Evolutionary conservation across 805 yeast species (phyloP), one percentile per base, ranked within the genome.

Genomic region (Torulaspora quercuum): DNA sequence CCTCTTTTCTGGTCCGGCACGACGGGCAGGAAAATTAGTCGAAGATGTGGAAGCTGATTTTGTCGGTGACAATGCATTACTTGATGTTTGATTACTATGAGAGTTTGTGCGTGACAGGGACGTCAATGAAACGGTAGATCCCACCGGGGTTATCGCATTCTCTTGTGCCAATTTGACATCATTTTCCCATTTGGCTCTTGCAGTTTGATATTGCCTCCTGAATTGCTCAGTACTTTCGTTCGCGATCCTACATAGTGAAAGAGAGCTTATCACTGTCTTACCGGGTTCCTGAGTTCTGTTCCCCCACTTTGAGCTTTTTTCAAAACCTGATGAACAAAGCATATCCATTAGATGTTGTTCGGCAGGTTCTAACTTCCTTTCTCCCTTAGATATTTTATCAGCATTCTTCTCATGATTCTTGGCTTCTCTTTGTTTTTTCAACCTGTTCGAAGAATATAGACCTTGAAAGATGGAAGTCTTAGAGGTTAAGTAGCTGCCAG

Each of bases 301-400:
- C 3, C 95, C 97, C 98, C 98, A 92, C 10, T 60, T 50, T 19
- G 83, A 86, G 13, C 68, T 68, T 8, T 72, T 63, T 3, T 67
- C 61, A 47, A 88, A 85, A 1, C 98, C 98, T 0, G 95, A 81
- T 0, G 90, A 72, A 52, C 96, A 88, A 37, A 92, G 72, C 98
- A 92, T 92, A 45, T 88, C 97, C 65, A 86, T 74, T 29, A 92
- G 70, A 61, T 90, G 97, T 61, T 84, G 90, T 60, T 92, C 98
- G 1, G 98, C 97, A 10, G 95, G 81, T 6, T 88, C 89, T 43
- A 83, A 61, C 6, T 16, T 16, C 11, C 35, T 31, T 9, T 30
- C 42, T n/a, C n/a, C n/a, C 25, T 26, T 25, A 20, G 38, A 17
- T 19, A 20, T 32, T 13, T 21, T 31, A 3, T 31, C 35, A 14